These are phyloP conservation scores for Trichoderma sp. DNA, from an alignment of 2,329 filamentous ascomycete genomes.

Conservation along the genomic window DNA sequence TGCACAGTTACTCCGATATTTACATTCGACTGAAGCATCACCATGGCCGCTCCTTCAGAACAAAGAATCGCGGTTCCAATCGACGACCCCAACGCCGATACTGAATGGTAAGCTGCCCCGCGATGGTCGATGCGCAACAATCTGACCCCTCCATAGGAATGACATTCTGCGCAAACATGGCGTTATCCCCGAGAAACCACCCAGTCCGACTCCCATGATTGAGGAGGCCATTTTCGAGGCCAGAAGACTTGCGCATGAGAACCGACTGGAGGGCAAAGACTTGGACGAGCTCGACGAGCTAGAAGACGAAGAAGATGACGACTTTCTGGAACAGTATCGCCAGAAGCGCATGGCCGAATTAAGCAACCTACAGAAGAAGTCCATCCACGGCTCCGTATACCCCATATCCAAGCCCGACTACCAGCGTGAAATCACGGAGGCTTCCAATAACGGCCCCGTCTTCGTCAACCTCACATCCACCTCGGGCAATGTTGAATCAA, in stretches of 20 bases:
- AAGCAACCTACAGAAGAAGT: conserved; percentile 68
- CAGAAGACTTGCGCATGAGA: conserved; percentile 80
- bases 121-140: conserved; percentile 20
- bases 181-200: conserved; percentile 95
- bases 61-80: conserved; percentile 76
- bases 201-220: conserved; percentile 91
- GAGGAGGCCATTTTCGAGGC: conserved; percentile 90
- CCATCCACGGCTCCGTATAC: conserved; percentile 86
- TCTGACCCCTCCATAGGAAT: conserved; percentile 63
- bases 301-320: conserved; percentile 93
- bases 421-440: conserved; percentile 84
- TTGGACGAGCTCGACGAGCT: conserved; percentile 90
- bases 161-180: conserved; percentile 97
- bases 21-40: neutral
- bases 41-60: conserved; percentile 61
- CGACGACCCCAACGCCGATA: conserved; percentile 93
- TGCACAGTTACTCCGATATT: neutral
- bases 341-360: conserved; percentile 86
- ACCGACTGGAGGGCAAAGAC: conserved; percentile 89
- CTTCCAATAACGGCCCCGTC: conserved; percentile 66
- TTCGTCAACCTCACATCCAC: conserved; percentile 81
- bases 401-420: conserved; percentile 95
- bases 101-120: conserved; percentile 72
- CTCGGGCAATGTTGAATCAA: conserved; percentile 78
- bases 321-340: conserved; percentile 82